Evolutionary conservation across 805 yeast species (phyloP).

Genomic region (Saturnispora zaruensis): DNA sequence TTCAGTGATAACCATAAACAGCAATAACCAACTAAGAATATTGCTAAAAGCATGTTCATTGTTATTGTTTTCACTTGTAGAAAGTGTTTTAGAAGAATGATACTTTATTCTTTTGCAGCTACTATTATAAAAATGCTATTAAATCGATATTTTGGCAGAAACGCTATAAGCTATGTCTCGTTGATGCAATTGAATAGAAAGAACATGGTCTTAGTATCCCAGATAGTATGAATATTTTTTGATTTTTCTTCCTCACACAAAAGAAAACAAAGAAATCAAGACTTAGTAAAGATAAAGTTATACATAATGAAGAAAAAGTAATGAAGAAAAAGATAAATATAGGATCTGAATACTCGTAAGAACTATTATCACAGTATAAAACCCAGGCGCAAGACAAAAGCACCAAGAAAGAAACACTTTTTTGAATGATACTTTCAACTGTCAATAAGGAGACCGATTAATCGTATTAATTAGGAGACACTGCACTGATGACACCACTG

Average conservation of each 20-base stretch:
- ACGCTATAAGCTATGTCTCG: neutral
- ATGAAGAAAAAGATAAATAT: neutral
- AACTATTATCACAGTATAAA: neutral
- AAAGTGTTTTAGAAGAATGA: neutral
- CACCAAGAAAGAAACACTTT: neutral
- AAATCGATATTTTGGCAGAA: neutral
- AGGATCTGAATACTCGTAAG: neutral
- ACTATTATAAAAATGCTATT: too few relatives aligned
- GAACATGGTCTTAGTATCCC: neutral
- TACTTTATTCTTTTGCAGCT: too few relatives aligned
- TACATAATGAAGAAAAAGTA: neutral
- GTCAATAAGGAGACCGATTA: too few relatives aligned
- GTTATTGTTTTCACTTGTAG: neutral
- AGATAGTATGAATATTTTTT: neutral
- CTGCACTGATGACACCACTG: conserved; percentile 37
- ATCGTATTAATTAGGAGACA: neutral
- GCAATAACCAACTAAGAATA: neutral
- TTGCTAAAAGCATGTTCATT: neutral
- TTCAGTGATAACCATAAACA: conserved; percentile 5
- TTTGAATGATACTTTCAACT: neutral
- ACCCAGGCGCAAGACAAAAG: neutral
- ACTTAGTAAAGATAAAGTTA: neutral
- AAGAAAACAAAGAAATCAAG: neutral
- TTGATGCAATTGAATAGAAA: neutral
- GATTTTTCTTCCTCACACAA: neutral